Evolutionary conservation across 1,139 yeast species (phyloP).

Genomic region (Zygosaccharomyces sapae): DNA sequence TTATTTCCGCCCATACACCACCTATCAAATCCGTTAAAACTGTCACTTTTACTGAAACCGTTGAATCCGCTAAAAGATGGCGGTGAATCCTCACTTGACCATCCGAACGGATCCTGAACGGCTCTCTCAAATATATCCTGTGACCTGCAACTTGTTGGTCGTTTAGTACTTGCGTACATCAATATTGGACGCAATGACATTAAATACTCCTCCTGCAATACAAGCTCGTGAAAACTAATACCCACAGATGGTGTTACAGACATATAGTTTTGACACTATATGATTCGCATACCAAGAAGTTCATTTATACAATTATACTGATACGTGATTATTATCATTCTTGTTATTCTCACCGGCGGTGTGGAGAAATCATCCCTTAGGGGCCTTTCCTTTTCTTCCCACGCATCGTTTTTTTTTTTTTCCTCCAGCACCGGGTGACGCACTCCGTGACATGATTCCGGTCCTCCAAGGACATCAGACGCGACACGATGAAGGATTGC

Average conservation of each 20-base stretch:
- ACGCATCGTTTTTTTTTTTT: not conserved
- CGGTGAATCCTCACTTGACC: constrained; percentile 14
- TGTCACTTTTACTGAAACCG: not conserved
- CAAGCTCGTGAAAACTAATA: not conserved
- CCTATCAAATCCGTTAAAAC: constrained; percentile 4
- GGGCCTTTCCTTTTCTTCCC: too few species aligned
- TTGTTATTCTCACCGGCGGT: too few species aligned
- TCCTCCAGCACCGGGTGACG: not conserved
- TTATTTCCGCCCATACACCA: constrained; percentile 6
- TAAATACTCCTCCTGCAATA: not conserved
- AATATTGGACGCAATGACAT: constrained; percentile 5
- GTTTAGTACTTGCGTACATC: constrained; percentile 4
- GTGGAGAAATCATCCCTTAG: too few species aligned
- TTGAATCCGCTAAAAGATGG: not conserved
- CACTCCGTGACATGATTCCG: not conserved
- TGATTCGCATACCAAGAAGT: not conserved
- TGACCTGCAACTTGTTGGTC: not conserved
- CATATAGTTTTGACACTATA: not conserved
- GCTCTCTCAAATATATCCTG: constrained; percentile 27
- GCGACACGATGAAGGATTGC: not conserved
- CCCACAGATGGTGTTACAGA: not conserved
- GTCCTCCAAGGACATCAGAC: not conserved
- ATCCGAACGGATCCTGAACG: constrained; percentile 31
- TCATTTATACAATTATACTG: too few species aligned
- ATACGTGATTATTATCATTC: too few species aligned